Evolutionary conservation across 768 basidiomycete species (phyloP).

Genomic region (Psilocybe cubensis): DNA sequence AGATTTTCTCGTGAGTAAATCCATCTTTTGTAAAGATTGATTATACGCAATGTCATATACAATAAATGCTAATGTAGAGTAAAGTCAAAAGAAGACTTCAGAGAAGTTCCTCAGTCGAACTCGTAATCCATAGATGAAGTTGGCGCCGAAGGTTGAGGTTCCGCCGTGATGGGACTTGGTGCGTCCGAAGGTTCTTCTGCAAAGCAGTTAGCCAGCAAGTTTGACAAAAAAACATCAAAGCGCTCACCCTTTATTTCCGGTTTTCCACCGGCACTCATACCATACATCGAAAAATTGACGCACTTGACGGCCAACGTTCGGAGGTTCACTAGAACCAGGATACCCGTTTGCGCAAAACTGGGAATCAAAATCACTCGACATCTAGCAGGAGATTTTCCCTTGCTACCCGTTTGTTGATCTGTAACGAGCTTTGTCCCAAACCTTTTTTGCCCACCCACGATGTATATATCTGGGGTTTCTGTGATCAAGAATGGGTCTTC

Average conservation of each 20-base stretch:
- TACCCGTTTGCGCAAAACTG: constrained; percentile 76
- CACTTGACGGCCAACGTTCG: constrained; percentile 72
- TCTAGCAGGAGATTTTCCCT: constrained; percentile 29
- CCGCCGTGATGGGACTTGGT: constrained; percentile 25
- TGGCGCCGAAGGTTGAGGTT: constrained; percentile 28
- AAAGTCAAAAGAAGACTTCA: neutral
- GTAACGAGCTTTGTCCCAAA: constrained; percentile 77
- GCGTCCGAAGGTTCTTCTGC: constrained; percentile 15
- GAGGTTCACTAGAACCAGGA: constrained; percentile 79
- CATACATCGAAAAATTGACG: constrained; percentile 57
- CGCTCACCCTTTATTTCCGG: constrained; percentile 18
- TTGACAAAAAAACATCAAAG: neutral
- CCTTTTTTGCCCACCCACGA: constrained; percentile 87
- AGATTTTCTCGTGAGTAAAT: neutral
- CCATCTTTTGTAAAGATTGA: neutral
- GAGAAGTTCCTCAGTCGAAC: constrained; percentile 7
- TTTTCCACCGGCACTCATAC: constrained; percentile 40
- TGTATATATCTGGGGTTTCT: constrained; percentile 88
- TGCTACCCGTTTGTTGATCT: constrained; percentile 33
- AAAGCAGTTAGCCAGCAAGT: constrained; percentile 1
- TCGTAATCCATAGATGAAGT: constrained; percentile 26
- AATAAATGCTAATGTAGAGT: constrained; percentile 9
- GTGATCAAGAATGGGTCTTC: constrained; percentile 88
- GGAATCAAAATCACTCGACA: constrained; percentile 85
- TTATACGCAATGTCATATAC: constrained; percentile 14